Evolutionary conservation across 768 basidiomycete genomes (phyloP).

Genomic region (Mycena amicta): DNA sequence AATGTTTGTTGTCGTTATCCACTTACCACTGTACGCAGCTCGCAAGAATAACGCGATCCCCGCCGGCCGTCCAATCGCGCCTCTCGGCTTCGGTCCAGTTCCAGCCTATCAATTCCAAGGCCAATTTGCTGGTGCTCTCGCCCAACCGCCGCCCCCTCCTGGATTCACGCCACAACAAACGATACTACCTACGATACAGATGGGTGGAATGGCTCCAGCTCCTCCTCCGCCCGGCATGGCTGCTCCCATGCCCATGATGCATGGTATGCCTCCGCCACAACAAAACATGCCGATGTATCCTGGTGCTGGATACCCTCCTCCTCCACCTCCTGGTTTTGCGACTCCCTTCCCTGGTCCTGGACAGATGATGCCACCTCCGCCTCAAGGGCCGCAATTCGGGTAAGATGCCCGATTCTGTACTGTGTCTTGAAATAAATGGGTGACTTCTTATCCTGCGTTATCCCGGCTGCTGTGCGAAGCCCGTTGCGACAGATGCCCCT

Average conservation of each 20-base stretch:
- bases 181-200: conserved; percentile 53
- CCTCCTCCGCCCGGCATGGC: conserved; percentile 15
- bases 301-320: conserved; percentile 51
- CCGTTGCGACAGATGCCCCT: neutral
- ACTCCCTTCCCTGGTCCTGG: conserved; percentile 51
- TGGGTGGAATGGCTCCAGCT: conserved; percentile 29
- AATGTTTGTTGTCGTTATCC: too few species aligned
- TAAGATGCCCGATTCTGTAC: neutral
- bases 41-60: conserved; percentile 93
- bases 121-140: conserved; percentile 90
- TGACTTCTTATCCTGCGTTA: neutral
- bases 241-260: conserved; percentile 13
- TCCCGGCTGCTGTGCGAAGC: neutral
- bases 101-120: conserved; percentile 82
- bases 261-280: conserved; percentile 24
- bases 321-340: conserved; percentile 68
- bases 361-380: conserved; percentile 45
- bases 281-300: conserved; percentile 52
- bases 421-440: conserved; percentile 6
- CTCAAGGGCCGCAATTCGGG: conserved; percentile 43
- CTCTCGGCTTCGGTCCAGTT: conserved; percentile 72
- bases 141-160: conserved; percentile 78
- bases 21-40: too few species aligned
- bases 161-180: conserved; percentile 79
- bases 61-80: conserved; percentile 74